Evolutionary conservation across 2,329 filamentous ascomycete genomes (phyloP), one percentile per base, ranked within the genome.

Genomic region (Pleomassaria siparia): DNA sequence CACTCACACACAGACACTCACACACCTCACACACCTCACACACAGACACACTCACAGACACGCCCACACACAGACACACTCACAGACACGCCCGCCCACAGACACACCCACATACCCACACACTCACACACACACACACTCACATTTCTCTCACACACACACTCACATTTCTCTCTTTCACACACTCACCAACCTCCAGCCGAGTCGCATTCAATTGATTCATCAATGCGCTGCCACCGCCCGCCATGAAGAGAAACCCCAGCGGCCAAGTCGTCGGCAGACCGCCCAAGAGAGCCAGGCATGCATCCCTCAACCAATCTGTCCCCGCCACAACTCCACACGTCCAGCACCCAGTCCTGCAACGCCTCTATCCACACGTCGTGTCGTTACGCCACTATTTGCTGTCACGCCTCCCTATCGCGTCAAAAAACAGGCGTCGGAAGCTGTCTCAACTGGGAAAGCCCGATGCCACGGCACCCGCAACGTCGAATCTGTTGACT

Each of bases 321-420:
- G 44, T 59, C 50, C 42, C 35, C 58, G 63, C 64, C 67, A 60
- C 50, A 53, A 39, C 36, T 46, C 20, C 49, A 29, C 18, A 18
- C 36, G 57, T 73, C 33, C 66, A 70, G 11, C 35, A 89, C 63
- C 81, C 83, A 44, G 79, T 94, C 26, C 76, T 95, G 47, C 77
- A 77, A 37, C 79, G 80, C 51, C 88, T 86, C 71, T 95, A 91
- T 70, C 72, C 78, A 7, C 71, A 78, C 39, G 79, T 91, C 11
- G 69, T 82, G 46, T 84, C 84, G 0, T 74, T 96, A 47, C 84
- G 89, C 59, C 77, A 86, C 48, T 88, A 89, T 72, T 74, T 91
- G 53, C 74, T 91, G 40, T 74, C 75, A 16, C 81, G 77, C 50
- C 78, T 95, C 10, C 86, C 88, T 0, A 56, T 69, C n/a, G 77